Base-by-base conservation (phyloP, 345 rosid genomes). In the Sonneratia alba region DNA sequence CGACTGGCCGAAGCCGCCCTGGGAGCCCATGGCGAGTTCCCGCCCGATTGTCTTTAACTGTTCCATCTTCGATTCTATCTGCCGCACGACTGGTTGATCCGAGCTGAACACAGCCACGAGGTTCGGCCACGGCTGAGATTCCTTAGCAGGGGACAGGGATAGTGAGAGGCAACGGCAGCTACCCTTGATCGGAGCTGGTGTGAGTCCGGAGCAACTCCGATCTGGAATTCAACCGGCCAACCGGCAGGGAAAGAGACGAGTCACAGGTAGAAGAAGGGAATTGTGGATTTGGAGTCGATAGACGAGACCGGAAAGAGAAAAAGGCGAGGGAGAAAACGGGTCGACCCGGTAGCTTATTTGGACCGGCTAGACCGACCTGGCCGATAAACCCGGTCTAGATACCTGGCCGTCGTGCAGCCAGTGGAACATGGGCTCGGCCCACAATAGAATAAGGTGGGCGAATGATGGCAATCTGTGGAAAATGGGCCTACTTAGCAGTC, bases 1-100 rank as follows among this genome's bases (percentile, higher is more conserved):
- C 71, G 99, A 90, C 75, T 95, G 97, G 22, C 96, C 89, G 73
- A 95, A 90, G 3, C 98, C 97, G 47, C 99, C 99, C 72, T 92
- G 97, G 62, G 99, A 95, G 66, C 98, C 96, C 96, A 95, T 95
- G 67, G 97, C 97, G 57, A 95, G 90, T 97, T 92, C 99, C 85
- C 99, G 78, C 7, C 99, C 98, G 61, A 95, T 92, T 59, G 96
- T 92, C 85, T 92, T 95, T 14, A 95, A 80, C 79, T 95, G 99
- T 89, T 92, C 98, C 99, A 95, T 56, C 73, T 75, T 75, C 9
- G 42, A 70, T 38, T 56, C 45, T n/a, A 42, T 10, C 55, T 42
- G 55, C 53, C 36, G 70, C 53, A 0, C 55, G 9, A 43, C 16
- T 10, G 49, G 70, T 24, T 68, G 70, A 68, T 45, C 36, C 55